Evolutionary conservation across 2,329 filamentous ascomycete species (phyloP).

Genomic region (Mycogone perniciosa): DNA sequence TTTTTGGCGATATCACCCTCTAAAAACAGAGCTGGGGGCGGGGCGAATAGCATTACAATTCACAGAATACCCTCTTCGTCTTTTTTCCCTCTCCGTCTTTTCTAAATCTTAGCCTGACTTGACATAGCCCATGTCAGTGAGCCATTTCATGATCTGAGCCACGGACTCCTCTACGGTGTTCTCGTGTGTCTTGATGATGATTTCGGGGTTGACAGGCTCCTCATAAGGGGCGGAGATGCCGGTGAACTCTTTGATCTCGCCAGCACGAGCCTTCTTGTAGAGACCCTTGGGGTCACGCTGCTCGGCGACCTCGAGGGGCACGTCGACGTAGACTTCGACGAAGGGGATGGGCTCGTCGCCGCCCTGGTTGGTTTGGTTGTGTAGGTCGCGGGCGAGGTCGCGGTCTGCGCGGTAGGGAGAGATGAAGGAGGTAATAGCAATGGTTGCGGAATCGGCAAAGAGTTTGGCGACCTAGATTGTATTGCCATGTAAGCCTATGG

Average conservation of each 20-base stretch:
- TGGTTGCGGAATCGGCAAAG: constrained; percentile 82
- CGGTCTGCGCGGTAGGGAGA: constrained; percentile 88
- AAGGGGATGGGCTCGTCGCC: constrained; percentile 72
- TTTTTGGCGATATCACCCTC: constrained; percentile 17
- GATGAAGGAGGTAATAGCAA: constrained; percentile 95
- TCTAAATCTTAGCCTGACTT: constrained; percentile 15
- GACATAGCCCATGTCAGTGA: constrained; percentile 58
- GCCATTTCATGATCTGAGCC: constrained; percentile 72
- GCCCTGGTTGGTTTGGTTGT: constrained; percentile 49
- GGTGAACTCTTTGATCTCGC: constrained; percentile 95
- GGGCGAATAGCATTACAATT: not conserved
- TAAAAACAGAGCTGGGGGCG: constrained; percentile 18
- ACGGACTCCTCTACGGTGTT: constrained; percentile 85
- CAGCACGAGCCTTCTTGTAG: constrained; percentile 92
- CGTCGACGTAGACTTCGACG: constrained; percentile 89
- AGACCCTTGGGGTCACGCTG: constrained; percentile 93
- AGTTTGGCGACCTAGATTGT: constrained; percentile 74
- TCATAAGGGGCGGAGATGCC: constrained; percentile 95
- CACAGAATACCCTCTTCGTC: not conserved
- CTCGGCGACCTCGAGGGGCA: constrained; percentile 87
- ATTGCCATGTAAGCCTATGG: not conserved
- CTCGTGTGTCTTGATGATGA: constrained; percentile 78
- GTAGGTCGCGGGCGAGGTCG: constrained; percentile 71
- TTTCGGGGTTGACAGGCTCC: constrained; percentile 76
- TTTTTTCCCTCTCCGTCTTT: not conserved